A percentile compares a stretch with the other conserved stretches of the same genome.
phyloP scores from a whole-genome alignment of 2,329 filamentous ascomycete genomes.

The Epichloe glyceriae region DNA sequence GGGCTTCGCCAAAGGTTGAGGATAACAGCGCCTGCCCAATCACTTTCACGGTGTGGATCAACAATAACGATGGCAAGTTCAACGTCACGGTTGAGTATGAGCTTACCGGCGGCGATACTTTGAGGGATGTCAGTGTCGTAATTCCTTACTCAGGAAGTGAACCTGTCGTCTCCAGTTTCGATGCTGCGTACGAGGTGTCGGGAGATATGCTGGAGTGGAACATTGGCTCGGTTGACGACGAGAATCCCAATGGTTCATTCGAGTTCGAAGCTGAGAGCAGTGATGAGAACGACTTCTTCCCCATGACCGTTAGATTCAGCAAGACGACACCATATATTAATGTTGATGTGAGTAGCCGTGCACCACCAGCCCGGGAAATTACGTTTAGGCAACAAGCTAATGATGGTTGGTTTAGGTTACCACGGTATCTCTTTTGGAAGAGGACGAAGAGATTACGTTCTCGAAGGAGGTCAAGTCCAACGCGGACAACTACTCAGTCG shows the following conservation, averaged over 20 bases:
- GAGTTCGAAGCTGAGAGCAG: conserved; percentile 86
- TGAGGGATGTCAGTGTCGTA: conserved; percentile 74
- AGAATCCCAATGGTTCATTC: conserved; percentile 74
- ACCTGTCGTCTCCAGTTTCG: conserved; percentile 81
- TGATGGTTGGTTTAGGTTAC: conserved; percentile 34
- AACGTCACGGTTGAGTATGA: conserved; percentile 95
- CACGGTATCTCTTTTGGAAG: conserved; percentile 57
- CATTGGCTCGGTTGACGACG: conserved; percentile 72
- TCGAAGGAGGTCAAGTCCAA: conserved; percentile 69
- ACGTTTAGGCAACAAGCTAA: conserved; percentile 12
- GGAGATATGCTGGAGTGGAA: conserved; percentile 92
- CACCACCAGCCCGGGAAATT: background rate
- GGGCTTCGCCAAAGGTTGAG: conserved; percentile 67
- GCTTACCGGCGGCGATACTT: conserved; percentile 62
- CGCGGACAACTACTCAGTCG: conserved; percentile 64
- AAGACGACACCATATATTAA: conserved; percentile 81
- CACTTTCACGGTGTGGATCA: conserved; percentile 95
- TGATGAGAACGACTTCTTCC: conserved; percentile 93
- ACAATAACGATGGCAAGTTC: conserved; percentile 71
- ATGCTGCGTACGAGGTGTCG: conserved; percentile 85
- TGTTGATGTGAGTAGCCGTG: conserved; percentile 62
- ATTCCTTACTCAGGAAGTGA: conserved; percentile 82
- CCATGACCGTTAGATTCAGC: conserved; percentile 82
- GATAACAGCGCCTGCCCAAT: conserved; percentile 76
- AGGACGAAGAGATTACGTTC: conserved; percentile 68